A percentile compares a stretch with the other conserved stretches of the same genome.
Evolutionary conservation across 352 stramenopile species (phyloP).

Genomic region (Pythium dissotocum): DNA sequence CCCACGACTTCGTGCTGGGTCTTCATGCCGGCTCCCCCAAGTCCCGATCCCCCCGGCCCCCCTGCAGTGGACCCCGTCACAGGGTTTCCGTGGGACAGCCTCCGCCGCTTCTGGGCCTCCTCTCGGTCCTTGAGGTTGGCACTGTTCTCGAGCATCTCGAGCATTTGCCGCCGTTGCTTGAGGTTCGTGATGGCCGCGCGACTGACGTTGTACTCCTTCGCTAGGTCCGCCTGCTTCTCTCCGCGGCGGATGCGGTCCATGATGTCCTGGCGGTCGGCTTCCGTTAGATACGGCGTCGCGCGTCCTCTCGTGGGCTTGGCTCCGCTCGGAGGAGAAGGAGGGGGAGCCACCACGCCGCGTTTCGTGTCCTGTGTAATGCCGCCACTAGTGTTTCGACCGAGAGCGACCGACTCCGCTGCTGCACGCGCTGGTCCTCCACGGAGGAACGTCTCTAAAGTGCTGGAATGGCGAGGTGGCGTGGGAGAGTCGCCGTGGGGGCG

Average conservation of each 20-base stretch:
- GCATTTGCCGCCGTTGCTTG: conserved; percentile 18
- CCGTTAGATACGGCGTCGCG: neutral
- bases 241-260: conserved; percentile 21
- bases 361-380: neutral
- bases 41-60: neutral
- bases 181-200: conserved; percentile 25
- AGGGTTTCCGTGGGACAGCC: neutral
- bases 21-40: neutral
- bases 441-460: neutral
- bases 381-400: neutral
- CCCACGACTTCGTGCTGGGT: neutral
- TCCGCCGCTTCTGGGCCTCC: conserved; percentile 6
- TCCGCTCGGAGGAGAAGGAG: neutral
- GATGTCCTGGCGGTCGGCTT: conserved; percentile 27
- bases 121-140: conserved; percentile 5
- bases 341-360: neutral
- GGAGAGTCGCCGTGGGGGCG: neutral
- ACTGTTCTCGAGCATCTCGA: conserved; percentile 11
- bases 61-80: neutral
- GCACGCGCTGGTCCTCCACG: neutral
- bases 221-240: conserved; percentile 24
- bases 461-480: neutral
- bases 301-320: conserved; percentile 1
- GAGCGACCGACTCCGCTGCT: neutral
- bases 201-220: conserved; percentile 27